These are phyloP conservation scores for Neonectria hederae DNA, from an alignment of 2,329 filamentous ascomycete species.

Conservation along the genomic window DNA sequence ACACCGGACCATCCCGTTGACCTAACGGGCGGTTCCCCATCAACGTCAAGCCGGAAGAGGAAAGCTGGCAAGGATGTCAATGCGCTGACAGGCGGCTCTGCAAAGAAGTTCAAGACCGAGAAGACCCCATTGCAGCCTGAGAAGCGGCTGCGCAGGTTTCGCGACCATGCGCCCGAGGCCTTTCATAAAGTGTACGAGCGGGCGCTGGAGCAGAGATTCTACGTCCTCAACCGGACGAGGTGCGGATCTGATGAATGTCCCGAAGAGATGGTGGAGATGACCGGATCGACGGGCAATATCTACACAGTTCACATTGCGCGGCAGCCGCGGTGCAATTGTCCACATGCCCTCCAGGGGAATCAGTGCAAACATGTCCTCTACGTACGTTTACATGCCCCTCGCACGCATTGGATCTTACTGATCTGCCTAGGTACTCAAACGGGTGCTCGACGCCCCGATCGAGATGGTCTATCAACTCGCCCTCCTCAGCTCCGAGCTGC, in stretches of 20 bases:
- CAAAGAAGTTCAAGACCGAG: constrained; percentile 28
- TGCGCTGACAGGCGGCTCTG: background rate
- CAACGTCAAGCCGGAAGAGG: constrained; percentile 30
- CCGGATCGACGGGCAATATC: constrained; percentile 72
- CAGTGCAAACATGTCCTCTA: constrained; percentile 75
- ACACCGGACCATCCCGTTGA: constrained; percentile 16
- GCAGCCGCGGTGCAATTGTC: constrained; percentile 65
- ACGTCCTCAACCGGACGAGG: constrained; percentile 54
- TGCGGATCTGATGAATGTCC: constrained; percentile 50
- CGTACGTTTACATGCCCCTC: constrained; percentile 45
- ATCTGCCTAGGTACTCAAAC: constrained; percentile 59
- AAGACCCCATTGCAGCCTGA: constrained; percentile 36
- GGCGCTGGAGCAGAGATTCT: constrained; percentile 57
- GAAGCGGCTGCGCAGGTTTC: constrained; percentile 49
- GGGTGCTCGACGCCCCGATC: constrained; percentile 66
- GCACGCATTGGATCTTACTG: background rate
- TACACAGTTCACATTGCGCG: constrained; percentile 66
- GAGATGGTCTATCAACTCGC: constrained; percentile 70
- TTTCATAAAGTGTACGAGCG: constrained; percentile 52
- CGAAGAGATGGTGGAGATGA: constrained; percentile 65
- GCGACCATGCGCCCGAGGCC: constrained; percentile 45
- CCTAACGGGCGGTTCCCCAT: constrained; percentile 6
- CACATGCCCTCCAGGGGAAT: constrained; percentile 61
- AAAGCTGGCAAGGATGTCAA: constrained; percentile 8
- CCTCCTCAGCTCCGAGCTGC: constrained; percentile 67